These are phyloP conservation scores for Ampelomyces quisqualis DNA, from an alignment of 2,329 filamentous ascomycete species.

Conservation along the genomic window DNA sequence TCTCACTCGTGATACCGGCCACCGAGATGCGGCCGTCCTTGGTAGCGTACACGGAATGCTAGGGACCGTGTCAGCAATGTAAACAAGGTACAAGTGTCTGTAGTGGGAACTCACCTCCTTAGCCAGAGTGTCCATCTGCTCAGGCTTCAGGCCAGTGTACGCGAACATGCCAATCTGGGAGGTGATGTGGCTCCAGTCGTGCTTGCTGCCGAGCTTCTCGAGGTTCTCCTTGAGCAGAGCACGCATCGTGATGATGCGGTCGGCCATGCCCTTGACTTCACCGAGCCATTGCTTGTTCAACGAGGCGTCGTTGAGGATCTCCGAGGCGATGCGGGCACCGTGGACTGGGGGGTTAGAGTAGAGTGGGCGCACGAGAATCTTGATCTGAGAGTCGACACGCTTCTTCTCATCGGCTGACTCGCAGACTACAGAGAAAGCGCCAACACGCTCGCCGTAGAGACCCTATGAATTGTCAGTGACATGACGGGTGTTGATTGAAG, in stretches of 20 bases:
- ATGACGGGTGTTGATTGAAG: neutral
- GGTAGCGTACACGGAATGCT: slow-evolving; percentile 95
- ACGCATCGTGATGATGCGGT: slow-evolving; percentile 98
- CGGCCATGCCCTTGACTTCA: slow-evolving; percentile 98
- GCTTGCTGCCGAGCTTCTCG: slow-evolving; percentile 90
- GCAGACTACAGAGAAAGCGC: slow-evolving; percentile 91
- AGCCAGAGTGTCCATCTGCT: slow-evolving; percentile 88
- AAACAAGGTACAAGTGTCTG: neutral
- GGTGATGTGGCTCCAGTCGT: slow-evolving; percentile 99
- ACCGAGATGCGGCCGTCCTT: slow-evolving; percentile 87
- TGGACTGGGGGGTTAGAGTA: slow-evolving; percentile 99
- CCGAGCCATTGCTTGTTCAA: slow-evolving; percentile 93
- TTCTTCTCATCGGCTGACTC: slow-evolving; percentile 87
- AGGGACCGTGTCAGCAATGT: slow-evolving; percentile 13
- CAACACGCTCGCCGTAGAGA: slow-evolving; percentile 97
- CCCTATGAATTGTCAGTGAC: slow-evolving; percentile 58
- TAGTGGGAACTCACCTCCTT: slow-evolving; percentile 67
- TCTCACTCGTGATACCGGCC: slow-evolving; percentile 76
- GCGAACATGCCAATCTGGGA: slow-evolving; percentile 98
- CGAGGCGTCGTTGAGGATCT: slow-evolving; percentile 82
- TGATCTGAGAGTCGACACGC: slow-evolving; percentile 94
- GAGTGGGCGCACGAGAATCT: slow-evolving; percentile 93
- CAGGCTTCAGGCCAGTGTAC: slow-evolving; percentile 87
- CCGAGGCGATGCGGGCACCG: slow-evolving; percentile 88
- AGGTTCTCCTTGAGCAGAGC: slow-evolving; percentile 91